Conservation (phyloP, 192 early-diverging fungal genomes). For the Podila minutissima region DNA sequence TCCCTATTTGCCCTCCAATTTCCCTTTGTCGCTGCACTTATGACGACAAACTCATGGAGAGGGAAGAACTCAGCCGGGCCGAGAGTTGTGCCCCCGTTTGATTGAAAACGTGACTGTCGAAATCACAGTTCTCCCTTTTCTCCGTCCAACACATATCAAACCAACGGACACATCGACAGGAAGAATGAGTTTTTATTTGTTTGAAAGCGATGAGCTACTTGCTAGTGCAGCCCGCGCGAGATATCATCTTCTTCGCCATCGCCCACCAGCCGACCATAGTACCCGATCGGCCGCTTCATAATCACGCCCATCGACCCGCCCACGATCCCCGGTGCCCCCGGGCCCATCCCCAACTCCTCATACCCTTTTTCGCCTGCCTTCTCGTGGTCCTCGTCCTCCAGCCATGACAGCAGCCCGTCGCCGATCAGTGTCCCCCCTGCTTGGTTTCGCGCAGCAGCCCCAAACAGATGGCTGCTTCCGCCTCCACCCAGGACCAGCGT, state of each 20-base stretch:
- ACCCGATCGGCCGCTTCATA: slow-evolving; percentile 36
- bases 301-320: slow-evolving; percentile 31
- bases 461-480: neutral
- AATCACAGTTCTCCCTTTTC: no score
- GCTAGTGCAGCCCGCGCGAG: neutral
- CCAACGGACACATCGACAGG: no score
- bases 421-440: slow-evolving; percentile 3
- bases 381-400: slow-evolving; percentile 5
- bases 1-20: no score
- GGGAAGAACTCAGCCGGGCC: no score
- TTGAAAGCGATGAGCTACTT: no score
- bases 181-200: no score
- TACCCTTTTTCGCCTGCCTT: neutral
- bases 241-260: slow-evolving; percentile 32
- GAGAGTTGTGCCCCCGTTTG: no score
- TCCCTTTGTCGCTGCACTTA: no score
- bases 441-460: neutral
- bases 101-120: no score
- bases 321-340: slow-evolving; percentile 21
- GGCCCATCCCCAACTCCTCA: neutral
- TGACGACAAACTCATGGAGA: no score
- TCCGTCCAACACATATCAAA: no score
- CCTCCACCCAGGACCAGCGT: neutral
- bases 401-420: slow-evolving; percentile 30
- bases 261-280: slow-evolving; percentile 22